Evolutionary conservation across 768 basidiomycete species (phyloP), one percentile per base, ranked within the genome.

Genomic region (Royoungia palumana): DNA sequence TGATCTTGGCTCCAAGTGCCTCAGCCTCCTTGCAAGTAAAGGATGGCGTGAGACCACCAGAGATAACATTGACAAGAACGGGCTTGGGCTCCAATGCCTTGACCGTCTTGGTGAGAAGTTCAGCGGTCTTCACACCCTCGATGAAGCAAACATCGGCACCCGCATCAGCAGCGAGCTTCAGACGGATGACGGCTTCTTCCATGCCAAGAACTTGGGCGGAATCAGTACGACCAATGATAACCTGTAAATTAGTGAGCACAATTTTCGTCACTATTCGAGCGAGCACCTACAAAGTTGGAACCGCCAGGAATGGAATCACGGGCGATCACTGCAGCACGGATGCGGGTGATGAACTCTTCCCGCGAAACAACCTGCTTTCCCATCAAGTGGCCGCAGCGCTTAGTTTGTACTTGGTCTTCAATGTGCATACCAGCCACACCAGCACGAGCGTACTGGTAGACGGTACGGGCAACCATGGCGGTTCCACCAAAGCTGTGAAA

Each of bases 141-240:
- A 88, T 87, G 67, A 89, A 90, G 65, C 85, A 88, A 12, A 86
- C 85, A 58, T 89, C 87, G 0, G 87, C 87, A 25, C 87, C 87
- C 10, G 78, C 82, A 49, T 82, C 83, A 1, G 84, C 78, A 9
- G 87, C 87, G 19, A 88, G 75, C 63, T 83, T 79, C 50, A 89
- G 71, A 24, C 87, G 78, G 9, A 59, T 67, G 42, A 87, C 47
- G 0, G 86, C 86, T 66, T 88, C 87, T 21, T 88, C 85, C 85
- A 87, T 87, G 24, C 86, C 87, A 24, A 86, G 73, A 7, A 83
- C 84, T 62, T 89, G 87, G 2, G 85, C 85, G 2, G 85, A 85
- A 62, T 89, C 87, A 4, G 87, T 88, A 40, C 87, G 79, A 12
- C 83, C 87, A 56, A 89, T 80, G 57, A 88, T 81, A 25, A 88